Percentiles rank a stretch among this genome's conserved stretches.
Conservation (phyloP, 2,329 filamentous ascomycete genomes). For the Thielaviopsis populi region DNA sequence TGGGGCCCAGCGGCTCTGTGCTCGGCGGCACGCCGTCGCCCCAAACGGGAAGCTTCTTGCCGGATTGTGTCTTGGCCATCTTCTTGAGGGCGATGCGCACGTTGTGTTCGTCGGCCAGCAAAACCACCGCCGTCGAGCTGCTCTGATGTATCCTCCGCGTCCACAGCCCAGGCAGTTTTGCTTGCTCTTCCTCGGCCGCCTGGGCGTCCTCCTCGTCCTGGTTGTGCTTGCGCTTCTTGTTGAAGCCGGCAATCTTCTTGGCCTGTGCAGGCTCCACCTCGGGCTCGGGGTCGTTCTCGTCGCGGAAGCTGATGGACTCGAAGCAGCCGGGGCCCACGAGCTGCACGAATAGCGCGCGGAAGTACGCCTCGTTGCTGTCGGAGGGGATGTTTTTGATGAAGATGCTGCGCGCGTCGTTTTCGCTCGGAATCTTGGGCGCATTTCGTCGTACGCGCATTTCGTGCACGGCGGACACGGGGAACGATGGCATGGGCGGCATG, state of each 20-base stretch:
- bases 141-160: conserved; percentile 52
- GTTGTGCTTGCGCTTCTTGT: conserved; percentile 36
- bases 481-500: conserved; percentile 48
- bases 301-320: conserved; percentile 62
- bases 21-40: conserved; percentile 43
- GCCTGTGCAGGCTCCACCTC: conserved; percentile 27
- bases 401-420: conserved; percentile 60
- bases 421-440: conserved; percentile 59
- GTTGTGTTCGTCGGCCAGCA: conserved; percentile 71
- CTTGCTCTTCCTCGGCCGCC: conserved; percentile 42
- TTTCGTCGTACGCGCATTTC: conserved; percentile 79
- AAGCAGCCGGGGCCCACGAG: conserved; percentile 66
- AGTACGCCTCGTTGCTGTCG: conserved; percentile 63
- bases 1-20: conserved; percentile 34
- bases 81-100: conserved; percentile 65
- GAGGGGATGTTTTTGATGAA: conserved; percentile 84
- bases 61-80: conserved; percentile 43
- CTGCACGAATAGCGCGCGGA: conserved; percentile 59
- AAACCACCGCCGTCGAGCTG: conserved; percentile 64
- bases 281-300: conserved; percentile 32
- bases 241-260: conserved; percentile 26
- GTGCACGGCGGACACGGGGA: conserved; percentile 46
- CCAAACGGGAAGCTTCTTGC: conserved; percentile 51
- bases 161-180: conserved; percentile 57
- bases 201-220: conserved; percentile 38